Evolutionary conservation across 768 basidiomycete species (phyloP).

Genomic region (Tricholoma bakamatsutake): DNA sequence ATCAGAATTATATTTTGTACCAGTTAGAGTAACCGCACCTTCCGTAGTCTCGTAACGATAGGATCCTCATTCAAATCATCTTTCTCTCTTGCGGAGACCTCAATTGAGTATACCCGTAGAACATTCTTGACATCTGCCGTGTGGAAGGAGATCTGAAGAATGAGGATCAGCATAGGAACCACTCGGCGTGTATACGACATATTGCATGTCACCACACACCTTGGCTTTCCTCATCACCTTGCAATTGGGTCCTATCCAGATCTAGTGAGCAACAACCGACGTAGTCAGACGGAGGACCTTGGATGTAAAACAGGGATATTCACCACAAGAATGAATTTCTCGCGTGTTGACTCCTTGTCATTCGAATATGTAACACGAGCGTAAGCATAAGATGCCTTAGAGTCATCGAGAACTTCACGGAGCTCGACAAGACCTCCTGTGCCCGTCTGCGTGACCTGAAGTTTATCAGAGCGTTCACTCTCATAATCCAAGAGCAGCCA

Average conservation of each 20-base stretch:
- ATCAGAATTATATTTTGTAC: conserved; percentile 8
- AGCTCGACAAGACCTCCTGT: conserved; percentile 77
- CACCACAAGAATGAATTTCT: conserved; percentile 82
- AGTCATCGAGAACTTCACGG: conserved; percentile 59
- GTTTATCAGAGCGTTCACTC: conserved; percentile 76
- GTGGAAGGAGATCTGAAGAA: conserved; percentile 82
- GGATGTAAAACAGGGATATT: conserved; percentile 21
- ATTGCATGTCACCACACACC: conserved; percentile 36
- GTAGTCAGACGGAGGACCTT: conserved; percentile 14
- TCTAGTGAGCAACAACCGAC: conserved; percentile 24
- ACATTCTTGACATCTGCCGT: conserved; percentile 80
- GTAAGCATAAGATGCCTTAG: conserved; percentile 81
- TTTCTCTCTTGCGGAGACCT: conserved; percentile 78
- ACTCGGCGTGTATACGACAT: neutral
- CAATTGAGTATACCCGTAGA: conserved; percentile 76
- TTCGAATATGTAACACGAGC: conserved; percentile 79
- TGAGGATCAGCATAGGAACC: conserved; percentile 24
- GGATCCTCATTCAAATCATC: conserved; percentile 86
- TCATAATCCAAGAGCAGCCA: conserved; percentile 92
- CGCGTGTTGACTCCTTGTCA: conserved; percentile 79
- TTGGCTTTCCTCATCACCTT: conserved; percentile 93
- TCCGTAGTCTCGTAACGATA: conserved; percentile 75
- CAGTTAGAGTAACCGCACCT: conserved; percentile 41
- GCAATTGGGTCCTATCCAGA: conserved; percentile 77
- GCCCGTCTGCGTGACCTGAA: conserved; percentile 73